Base-by-base conservation (phyloP, 2,329 filamentous ascomycete species). In the Epichloe typhina region DNA sequence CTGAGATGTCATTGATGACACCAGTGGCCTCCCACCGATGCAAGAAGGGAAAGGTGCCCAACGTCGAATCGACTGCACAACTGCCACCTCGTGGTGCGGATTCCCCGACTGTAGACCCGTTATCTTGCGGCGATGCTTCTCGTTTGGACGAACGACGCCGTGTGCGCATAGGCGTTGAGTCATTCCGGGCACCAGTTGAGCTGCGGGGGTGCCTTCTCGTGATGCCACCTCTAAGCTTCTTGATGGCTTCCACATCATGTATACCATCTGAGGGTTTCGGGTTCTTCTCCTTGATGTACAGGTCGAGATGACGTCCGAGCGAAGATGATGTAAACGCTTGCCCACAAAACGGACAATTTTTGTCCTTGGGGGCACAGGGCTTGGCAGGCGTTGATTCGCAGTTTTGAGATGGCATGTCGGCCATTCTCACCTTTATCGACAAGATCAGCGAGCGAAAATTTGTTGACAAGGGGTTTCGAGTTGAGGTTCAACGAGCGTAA, bases 241-340 rank as follows among this genome's bases (percentile, higher is more conserved):
- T 79, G 61, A 97, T 97, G 66, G 88, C 87, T 7, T 91, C 87
- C 52, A 96, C 87, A 70, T 95, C 77, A 68, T 97, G 91, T 44
- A 95, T 71, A 47, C 90, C 90, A 68, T 97, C 91, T 6, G 85
- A 72, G 1, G 83, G 77, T 67, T 90, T 93, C 1, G 91, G 88
- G 65, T 96, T 96, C 71, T 89, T 94, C 53, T 89, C 84, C 63
- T 89, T 90, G 61, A 96, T 90, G 66, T 94, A 96, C 39, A 95
- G 79, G 65, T 97, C 91, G 57, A 96, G 82, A 68, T 97, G 91
- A 44, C 91, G 84, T 47, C 91, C 91, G 49, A 97, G 80, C 2
- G 88, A 95, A 15, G 89, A 95, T 1, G 90, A 96, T 15, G 91
- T 96, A 64, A 96, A 97, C 6, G 84, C 76, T 66, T 95, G 88